A percentile compares a stretch with the other conserved stretches of the same genome.
These are phyloP conservation scores for Sclerotinia sclerotiorum DNA, from an alignment of 2,329 filamentous ascomycete genomes.

Conservation along the genomic window DNA sequence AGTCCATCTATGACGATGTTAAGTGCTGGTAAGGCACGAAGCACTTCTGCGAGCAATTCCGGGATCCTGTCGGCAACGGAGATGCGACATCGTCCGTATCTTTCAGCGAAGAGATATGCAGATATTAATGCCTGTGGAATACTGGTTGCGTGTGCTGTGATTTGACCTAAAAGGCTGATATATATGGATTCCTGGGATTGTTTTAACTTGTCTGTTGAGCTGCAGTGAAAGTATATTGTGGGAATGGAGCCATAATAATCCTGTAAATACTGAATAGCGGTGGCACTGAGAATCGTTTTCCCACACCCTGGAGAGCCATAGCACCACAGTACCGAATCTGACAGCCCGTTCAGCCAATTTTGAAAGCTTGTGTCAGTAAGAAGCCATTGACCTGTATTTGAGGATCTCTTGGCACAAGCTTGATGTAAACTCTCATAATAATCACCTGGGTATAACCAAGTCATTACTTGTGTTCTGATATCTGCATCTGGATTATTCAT, in stretches of 20 bases:
- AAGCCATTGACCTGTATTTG: conserved; percentile 20
- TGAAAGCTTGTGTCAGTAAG: conserved; percentile 12
- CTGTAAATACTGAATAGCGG: conserved; percentile 16
- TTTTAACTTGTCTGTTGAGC: conserved; percentile 16
- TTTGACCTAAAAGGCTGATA: conserved; percentile 20
- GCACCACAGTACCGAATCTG: conserved; percentile 18
- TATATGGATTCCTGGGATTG: conserved; percentile 18
- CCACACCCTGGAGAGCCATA: conserved; percentile 21
- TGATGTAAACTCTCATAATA: conserved; percentile 18
- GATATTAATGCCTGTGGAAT: conserved; percentile 13
- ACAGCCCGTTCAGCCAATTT: conserved; percentile 12
- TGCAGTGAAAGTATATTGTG: conserved; percentile 22
- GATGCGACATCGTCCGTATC: conserved; percentile 21
- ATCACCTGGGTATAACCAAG: conserved; percentile 21
- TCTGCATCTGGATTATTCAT: conserved; percentile 16
- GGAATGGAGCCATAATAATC: conserved; percentile 1
- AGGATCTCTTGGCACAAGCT: conserved; percentile 18
- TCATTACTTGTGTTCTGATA: conserved; percentile 7
- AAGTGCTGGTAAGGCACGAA: conserved; percentile 4
- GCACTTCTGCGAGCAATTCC: conserved; percentile 3
- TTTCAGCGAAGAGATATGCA: conserved; percentile 15
- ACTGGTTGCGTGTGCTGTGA: neutral
- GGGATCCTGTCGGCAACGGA: conserved; percentile 17
- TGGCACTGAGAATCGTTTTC: conserved; percentile 22
- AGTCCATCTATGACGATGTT: conserved; percentile 21